phyloP scores from a whole-genome alignment of 495 filamentous ascomycete species.

The Trichoderma asperelloides region DNA sequence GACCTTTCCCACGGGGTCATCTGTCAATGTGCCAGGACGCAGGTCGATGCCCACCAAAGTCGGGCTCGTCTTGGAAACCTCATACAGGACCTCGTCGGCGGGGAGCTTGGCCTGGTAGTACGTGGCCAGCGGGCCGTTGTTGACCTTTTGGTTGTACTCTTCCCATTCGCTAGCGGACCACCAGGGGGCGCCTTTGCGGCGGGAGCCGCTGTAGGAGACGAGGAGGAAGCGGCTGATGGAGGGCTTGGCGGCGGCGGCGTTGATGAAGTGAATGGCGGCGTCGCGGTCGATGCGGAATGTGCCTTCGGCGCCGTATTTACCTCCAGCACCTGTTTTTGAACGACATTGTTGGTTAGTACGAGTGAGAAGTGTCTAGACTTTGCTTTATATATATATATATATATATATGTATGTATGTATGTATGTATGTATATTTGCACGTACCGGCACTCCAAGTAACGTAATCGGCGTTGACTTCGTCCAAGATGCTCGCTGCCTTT shows the following conservation, averaged over 20 bases:
- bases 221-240: constrained; percentile 65
- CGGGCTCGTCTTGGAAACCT: constrained; percentile 32
- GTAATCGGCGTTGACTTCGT: constrained; percentile 53
- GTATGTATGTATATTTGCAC: constrained; percentile 12
- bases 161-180: constrained; percentile 54
- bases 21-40: constrained; percentile 56
- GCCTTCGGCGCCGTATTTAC: constrained; percentile 59
- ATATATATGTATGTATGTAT: too few species aligned
- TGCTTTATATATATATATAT: too few species aligned
- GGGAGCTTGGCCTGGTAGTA: constrained; percentile 70
- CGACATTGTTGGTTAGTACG: too few species aligned
- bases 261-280: constrained; percentile 63
- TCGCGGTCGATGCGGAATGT: constrained; percentile 51
- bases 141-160: constrained; percentile 34
- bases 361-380: too few species aligned
- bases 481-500: constrained; percentile 54
- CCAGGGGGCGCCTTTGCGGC: constrained; percentile 53
- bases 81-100: constrained; percentile 64
- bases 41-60: constrained; percentile 57
- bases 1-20: constrained; percentile 52
- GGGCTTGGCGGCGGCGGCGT: constrained; percentile 47
- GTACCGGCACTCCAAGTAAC: constrained; percentile 73
- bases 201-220: constrained; percentile 57
- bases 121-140: constrained; percentile 44
- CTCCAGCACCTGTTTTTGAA: constrained; percentile 51